These are phyloP conservation scores for Thielaviopsis euricoi DNA, from an alignment of 2,329 filamentous ascomycete genomes.

Conservation along the genomic window DNA sequence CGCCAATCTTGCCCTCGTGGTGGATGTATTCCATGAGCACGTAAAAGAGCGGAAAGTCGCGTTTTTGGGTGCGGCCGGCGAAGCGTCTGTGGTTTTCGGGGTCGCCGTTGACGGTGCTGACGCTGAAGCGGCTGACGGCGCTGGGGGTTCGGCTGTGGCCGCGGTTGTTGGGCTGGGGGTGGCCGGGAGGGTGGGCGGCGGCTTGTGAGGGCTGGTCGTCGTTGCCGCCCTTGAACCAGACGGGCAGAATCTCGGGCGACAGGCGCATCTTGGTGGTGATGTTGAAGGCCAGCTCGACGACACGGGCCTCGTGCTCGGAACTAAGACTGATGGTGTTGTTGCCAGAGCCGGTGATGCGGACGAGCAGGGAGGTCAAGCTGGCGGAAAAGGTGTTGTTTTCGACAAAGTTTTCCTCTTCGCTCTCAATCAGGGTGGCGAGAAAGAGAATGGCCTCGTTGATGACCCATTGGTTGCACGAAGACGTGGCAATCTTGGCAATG, in stretches of 20 bases:
- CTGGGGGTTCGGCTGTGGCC: constrained; percentile 16
- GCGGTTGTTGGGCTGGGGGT: constrained; percentile 20
- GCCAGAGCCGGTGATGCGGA: constrained; percentile 52
- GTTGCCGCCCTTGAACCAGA: constrained; percentile 66
- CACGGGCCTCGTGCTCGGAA: constrained; percentile 67
- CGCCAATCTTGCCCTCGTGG: constrained; percentile 81
- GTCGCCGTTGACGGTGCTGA: neutral
- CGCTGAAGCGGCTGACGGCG: constrained; percentile 6
- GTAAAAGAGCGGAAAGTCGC: constrained; percentile 92
- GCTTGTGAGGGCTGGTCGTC: constrained; percentile 14
- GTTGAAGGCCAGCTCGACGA: constrained; percentile 88
- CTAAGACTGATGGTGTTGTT: constrained; percentile 53
- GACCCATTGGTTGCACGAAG: constrained; percentile 70
- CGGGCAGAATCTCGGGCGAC: constrained; percentile 68
- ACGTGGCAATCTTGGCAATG: constrained; percentile 74
- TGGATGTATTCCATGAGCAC: constrained; percentile 93
- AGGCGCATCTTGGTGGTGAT: constrained; percentile 92
- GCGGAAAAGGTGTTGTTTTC: constrained; percentile 73
- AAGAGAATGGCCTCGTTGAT: constrained; percentile 71
- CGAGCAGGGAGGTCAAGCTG: constrained; percentile 72
- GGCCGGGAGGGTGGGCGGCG: neutral
- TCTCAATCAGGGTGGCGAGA: constrained; percentile 86
- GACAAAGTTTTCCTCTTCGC: constrained; percentile 88
- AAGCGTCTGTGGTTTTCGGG: constrained; percentile 57
- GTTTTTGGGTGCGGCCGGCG: constrained; percentile 69